Evolutionary conservation across 306 rosid genomes (phyloP), one percentile per base, ranked within the genome.

Genomic region (Castanea mollissima): DNA sequence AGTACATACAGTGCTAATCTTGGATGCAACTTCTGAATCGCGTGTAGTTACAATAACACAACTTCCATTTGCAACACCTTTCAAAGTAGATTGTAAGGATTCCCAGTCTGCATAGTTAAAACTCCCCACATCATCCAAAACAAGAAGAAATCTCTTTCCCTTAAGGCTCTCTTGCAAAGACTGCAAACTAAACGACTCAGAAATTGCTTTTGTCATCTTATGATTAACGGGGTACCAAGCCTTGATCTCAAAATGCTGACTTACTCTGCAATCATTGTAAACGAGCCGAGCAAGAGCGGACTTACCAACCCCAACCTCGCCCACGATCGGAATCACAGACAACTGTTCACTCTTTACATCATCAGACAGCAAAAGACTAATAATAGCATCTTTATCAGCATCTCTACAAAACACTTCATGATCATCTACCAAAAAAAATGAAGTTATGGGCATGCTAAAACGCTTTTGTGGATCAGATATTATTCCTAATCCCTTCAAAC

Each of bases 221-320:
- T 76, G 63, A 9, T 84, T 77, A 19, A 80, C 72, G 46, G 80
- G 81, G 19, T 82, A 57, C 90, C 86, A 87, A 5, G 82, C 71
- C 65, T 62, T 84, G 21, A 71, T 20, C 1, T 81, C 57, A n/a
- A 87, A 84, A 5, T 49, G 49, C 5, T 21, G 13, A 38, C 73
- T 7, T 13, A 84, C 34, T 5, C 38, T 12, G 7, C 6, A 6
- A 32, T 87, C 84, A 21, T 81, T 79, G 71, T 67, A 81, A 49
- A 81, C 82, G 52, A 74, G 51, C 57, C 70, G 80, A 27, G 80
- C 78, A 29, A 84, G 75, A 1, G 86, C 73, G n/a, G 90, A 81
- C 74, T 87, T 84, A 15, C 84, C 90, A 6, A 83, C 3, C 6
- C 86, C 87, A 5, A 87, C 86, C 80, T 83, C 74, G 78, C 84